A percentile compares a stretch with the other conserved stretches of the same genome.
Evolutionary conservation across 2,329 filamentous ascomycete species (phyloP).

Genomic region (Penicillium sp.): DNA sequence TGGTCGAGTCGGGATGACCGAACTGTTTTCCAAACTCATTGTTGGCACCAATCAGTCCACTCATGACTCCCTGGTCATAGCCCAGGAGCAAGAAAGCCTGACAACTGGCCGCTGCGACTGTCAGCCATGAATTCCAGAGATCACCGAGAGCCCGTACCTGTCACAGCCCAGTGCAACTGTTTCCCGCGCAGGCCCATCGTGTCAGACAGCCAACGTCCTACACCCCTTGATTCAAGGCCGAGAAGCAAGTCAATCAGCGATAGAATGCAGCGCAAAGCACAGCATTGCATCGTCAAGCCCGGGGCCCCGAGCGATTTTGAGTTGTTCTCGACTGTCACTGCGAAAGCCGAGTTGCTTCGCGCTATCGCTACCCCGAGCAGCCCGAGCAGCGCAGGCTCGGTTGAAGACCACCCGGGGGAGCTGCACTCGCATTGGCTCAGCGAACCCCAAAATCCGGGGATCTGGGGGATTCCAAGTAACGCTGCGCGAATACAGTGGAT

Average conservation of each 20-base stretch:
- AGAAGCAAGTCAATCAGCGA: no score
- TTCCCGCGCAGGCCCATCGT: conserved; percentile 20
- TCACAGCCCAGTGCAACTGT: conserved; percentile 23
- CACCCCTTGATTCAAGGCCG: no score
- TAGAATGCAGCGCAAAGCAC: neutral
- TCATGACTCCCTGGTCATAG: conserved; percentile 43
- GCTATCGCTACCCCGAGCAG: conserved; percentile 12
- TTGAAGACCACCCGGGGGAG: conserved; percentile 9
- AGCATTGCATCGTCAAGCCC: neutral
- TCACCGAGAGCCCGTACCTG: conserved; percentile 3
- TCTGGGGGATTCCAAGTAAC: conserved; percentile 7
- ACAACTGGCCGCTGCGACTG: conserved; percentile 19
- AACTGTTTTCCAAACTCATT: conserved; percentile 42
- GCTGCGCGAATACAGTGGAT: no score
- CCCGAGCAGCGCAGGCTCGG: conserved; percentile 12
- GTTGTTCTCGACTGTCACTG: conserved; percentile 2
- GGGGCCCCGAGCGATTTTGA: conserved; percentile 8
- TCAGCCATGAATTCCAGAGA: neutral
- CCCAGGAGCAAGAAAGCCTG: conserved; percentile 23
- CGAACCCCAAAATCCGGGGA: conserved; percentile 4
- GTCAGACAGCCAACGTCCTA: no score
- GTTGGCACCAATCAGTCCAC: conserved; percentile 47
- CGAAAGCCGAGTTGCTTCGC: conserved; percentile 3
- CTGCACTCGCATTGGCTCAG: conserved; percentile 5
- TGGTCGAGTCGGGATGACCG: conserved; percentile 35